phyloP scores from a whole-genome alignment of 495 filamentous ascomycete species.

The Aspergillus sparsus region DNA sequence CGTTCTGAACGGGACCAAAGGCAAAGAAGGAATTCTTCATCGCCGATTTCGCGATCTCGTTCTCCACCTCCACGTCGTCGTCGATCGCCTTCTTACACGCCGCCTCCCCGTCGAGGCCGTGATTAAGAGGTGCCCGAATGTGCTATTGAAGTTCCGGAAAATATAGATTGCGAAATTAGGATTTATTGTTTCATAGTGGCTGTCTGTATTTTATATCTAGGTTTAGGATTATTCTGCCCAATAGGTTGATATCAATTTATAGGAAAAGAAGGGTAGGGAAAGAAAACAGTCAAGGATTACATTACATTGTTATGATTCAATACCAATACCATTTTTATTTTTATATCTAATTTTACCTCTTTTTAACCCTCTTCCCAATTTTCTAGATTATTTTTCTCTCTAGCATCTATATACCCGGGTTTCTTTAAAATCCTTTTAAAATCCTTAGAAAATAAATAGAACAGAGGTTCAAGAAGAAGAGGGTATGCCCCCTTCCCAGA shows the following conservation, averaged over 20 bases:
- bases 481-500: slow-evolving; percentile 51
- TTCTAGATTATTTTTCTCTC: too few relatives aligned
- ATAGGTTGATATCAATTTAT: not conserved
- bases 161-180: too few relatives aligned
- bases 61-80: slow-evolving; percentile 24
- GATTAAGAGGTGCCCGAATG: slow-evolving; percentile 2
- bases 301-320: too few relatives aligned
- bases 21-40: slow-evolving; percentile 32
- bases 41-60: slow-evolving; percentile 22
- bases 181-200: too few relatives aligned
- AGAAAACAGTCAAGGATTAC: not conserved
- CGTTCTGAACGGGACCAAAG: slow-evolving; percentile 21
- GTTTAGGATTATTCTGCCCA: too few relatives aligned
- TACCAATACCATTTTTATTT: too few relatives aligned
- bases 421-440: too few relatives aligned
- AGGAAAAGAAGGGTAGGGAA: not conserved
- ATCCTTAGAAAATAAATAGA: not conserved
- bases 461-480: not conserved
- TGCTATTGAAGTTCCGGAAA: too few relatives aligned
- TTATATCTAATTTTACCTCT: too few relatives aligned
- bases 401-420: too few relatives aligned
- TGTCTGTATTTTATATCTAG: too few relatives aligned
- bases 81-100: slow-evolving; percentile 25
- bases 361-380: too few relatives aligned
- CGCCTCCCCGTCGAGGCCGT: slow-evolving; percentile 31